Conservation (phyloP, 352 stramenopile genomes). For the Globisporangium ultimum region DNA sequence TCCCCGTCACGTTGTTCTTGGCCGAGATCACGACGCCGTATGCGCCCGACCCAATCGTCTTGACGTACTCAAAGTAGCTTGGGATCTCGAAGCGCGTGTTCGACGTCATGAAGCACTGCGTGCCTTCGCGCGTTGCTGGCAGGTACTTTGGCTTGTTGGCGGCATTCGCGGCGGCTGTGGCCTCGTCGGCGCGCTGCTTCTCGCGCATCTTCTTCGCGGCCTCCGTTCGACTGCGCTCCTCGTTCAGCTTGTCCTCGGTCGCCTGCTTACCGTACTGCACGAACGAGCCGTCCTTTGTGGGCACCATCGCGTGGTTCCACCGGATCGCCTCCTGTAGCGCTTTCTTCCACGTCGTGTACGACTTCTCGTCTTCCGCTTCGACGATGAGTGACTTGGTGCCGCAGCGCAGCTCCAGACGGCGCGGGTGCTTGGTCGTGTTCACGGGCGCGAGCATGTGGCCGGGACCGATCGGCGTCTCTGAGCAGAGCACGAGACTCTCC, state of each 20-base stretch:
- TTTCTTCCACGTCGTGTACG: slow-evolving; percentile 61
- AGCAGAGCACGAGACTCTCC: slow-evolving; percentile 74
- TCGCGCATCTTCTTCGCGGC: slow-evolving; percentile 74
- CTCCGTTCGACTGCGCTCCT: slow-evolving; percentile 65
- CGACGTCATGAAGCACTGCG: slow-evolving; percentile 83
- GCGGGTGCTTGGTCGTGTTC: slow-evolving; percentile 49
- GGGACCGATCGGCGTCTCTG: slow-evolving; percentile 78
- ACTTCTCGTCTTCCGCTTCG: slow-evolving; percentile 61
- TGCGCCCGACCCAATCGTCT: slow-evolving; percentile 87
- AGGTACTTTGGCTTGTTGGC: slow-evolving; percentile 83
- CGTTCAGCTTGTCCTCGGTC: slow-evolving; percentile 61
- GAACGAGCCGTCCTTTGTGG: slow-evolving; percentile 70
- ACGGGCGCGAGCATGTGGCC: slow-evolving; percentile 50
- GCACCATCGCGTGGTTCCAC: slow-evolving; percentile 87
- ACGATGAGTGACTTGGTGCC: slow-evolving; percentile 71
- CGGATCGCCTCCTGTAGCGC: slow-evolving; percentile 78
- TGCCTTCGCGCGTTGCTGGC: slow-evolving; percentile 55
- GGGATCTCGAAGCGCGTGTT: slow-evolving; percentile 85
- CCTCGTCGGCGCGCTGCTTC: slow-evolving; percentile 72
- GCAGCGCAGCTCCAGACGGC: slow-evolving; percentile 64
- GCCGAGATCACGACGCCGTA: slow-evolving; percentile 92
- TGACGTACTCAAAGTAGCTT: slow-evolving; percentile 74
- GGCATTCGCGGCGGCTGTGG: slow-evolving; percentile 49
- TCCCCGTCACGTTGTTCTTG: slow-evolving; percentile 69
- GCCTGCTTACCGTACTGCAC: slow-evolving; percentile 80